Conservation (phyloP, 2,329 filamentous ascomycete species). For the Aspergillus ochraceoroseus region DNA sequence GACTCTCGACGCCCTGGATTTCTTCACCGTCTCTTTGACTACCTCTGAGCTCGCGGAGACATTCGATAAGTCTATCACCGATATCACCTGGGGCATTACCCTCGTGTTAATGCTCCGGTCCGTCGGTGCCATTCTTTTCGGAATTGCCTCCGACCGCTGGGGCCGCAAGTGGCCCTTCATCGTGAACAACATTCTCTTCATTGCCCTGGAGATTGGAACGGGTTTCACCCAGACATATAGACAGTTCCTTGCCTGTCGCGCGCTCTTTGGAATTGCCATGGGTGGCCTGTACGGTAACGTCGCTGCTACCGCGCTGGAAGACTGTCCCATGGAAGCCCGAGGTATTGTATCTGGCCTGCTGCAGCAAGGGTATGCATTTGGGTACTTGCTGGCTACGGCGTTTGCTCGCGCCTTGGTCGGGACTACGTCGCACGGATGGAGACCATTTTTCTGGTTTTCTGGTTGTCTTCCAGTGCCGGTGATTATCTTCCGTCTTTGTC, state of each 20-base stretch:
- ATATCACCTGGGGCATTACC: conserved; percentile 58
- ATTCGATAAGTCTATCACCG: conserved; percentile 52
- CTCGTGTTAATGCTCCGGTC: conserved; percentile 58
- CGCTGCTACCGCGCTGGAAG: conserved; percentile 59
- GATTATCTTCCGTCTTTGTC: conserved; percentile 69
- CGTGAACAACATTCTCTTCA: conserved; percentile 58
- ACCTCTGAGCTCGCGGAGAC: conserved; percentile 50
- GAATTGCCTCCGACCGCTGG: conserved; percentile 49
- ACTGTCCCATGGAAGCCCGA: conserved; percentile 55
- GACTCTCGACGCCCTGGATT: conserved; percentile 57
- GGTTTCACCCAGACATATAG: conserved; percentile 56
- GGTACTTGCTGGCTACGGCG: conserved; percentile 54
- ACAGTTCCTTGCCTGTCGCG: conserved; percentile 55
- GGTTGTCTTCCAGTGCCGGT: conserved; percentile 74
- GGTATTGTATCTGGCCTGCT: conserved; percentile 59
- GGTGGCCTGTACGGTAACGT: conserved; percentile 59
- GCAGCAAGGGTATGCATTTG: conserved; percentile 61
- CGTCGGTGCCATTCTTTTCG: conserved; percentile 56
- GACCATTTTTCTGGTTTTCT: conserved; percentile 85
- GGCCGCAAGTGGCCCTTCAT: conserved; percentile 58
- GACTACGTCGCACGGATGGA: conserved; percentile 70
- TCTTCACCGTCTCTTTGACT: conserved; percentile 58
- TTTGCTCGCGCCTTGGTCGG: conserved; percentile 10
- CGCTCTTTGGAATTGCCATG: conserved; percentile 61
- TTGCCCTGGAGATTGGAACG: conserved; percentile 56